These are phyloP conservation scores for Cylindrotheca fusiformis DNA, from an alignment of 108 stramenopile species.

Conservation along the genomic window DNA sequence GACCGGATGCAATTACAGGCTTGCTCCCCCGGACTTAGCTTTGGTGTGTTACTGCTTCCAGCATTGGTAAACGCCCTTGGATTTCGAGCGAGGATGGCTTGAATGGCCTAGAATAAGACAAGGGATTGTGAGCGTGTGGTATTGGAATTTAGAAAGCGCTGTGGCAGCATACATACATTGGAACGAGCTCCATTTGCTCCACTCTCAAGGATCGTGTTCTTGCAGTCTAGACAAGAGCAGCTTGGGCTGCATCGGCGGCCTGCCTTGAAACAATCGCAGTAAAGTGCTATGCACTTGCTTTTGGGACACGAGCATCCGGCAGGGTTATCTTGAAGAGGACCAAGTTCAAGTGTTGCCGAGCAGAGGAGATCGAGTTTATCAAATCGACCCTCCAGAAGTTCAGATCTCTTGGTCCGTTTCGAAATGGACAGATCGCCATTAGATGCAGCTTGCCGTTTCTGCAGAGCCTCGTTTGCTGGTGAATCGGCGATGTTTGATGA, in stretches of 20 bases:
- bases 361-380: slow-evolving; percentile 46
- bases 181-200: slow-evolving; percentile 45
- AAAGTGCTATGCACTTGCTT: slow-evolving; percentile 84
- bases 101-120: slow-evolving; percentile 34
- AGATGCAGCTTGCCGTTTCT: neutral
- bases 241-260: slow-evolving; percentile 56
- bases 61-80: slow-evolving; percentile 56
- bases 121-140: neutral
- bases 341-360: slow-evolving; percentile 43
- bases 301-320: slow-evolving; percentile 85
- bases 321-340: slow-evolving; percentile 48
- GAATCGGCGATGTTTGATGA: too few relatives aligned
- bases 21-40: slow-evolving; percentile 43
- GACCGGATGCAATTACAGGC: slow-evolving; percentile 86
- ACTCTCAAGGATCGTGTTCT: slow-evolving; percentile 50
- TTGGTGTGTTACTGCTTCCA: slow-evolving; percentile 14
- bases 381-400: neutral
- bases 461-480: neutral
- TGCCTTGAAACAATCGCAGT: slow-evolving; percentile 92
- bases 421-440: neutral
- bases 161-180: slow-evolving; percentile 15
- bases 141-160: neutral
- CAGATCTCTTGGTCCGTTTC: slow-evolving; percentile 16
- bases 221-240: slow-evolving; percentile 55
- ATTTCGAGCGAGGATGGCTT: slow-evolving; percentile 50